Evolutionary conservation across 129 eudicot genomes (phyloP), one percentile per base, ranked within the genome.

Genomic region (Tagetes erecta): DNA sequence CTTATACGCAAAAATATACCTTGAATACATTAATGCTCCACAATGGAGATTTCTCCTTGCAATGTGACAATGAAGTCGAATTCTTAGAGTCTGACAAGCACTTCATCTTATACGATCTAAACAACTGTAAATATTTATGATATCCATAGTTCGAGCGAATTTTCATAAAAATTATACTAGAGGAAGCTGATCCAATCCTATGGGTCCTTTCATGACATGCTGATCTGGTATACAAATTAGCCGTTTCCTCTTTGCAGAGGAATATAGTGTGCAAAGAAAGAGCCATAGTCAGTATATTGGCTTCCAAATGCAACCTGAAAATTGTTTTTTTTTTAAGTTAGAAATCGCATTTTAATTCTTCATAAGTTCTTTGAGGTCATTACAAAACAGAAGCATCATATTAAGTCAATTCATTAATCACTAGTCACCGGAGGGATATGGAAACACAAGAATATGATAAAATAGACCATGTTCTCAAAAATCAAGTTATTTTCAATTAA

Each of bases 201-300:
- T 70, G 74, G 72, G 79, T 60, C 76, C 85, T 81, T 73, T 58
- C 83, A 59, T 78, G 59, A 39, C 60, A 66, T 30, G 55, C 71
- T 64, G 81, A 72, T 79, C 59, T 79, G 59, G 34, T 60, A 40
- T 70, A 76, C 78, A 80, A 57, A 67, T 69, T 64, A 40, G 58
- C 50, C 79, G 71, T 75, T 50, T 81, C 92, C 76, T 76, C 87
- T 71, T 80, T 78, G 66, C 89, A 83, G 69, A 88, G 80, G 65
- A 84, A 73, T 13, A 83, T 64, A 0, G 95, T 81, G 75, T 70
- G 90, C 45, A 83, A 60, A 63, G 88, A 67, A 47, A 83, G 75
- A 65, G 97, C 89, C 97, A 92, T 92, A 31, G 64, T 79, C 76
- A 71, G 27, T 57, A 52, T 42, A 58, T 66, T 58, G 64, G 42